These are phyloP conservation scores for Senna tora DNA, from an alignment of 306 rosid genomes.

Conservation along the genomic window DNA sequence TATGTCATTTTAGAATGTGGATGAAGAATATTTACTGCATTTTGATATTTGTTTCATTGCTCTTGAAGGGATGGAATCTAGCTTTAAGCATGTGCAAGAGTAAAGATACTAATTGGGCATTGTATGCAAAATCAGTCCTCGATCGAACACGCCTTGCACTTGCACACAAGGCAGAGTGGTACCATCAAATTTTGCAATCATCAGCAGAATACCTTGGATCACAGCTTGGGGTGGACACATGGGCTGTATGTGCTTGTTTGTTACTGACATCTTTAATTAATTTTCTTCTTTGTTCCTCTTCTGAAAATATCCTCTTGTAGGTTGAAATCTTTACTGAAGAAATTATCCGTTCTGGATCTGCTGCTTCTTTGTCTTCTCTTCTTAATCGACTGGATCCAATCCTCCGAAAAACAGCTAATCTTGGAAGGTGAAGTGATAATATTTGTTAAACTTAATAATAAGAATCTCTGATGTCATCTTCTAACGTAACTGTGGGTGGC, in stretches of 20 bases:
- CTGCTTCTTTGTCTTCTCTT: constrained; percentile 90
- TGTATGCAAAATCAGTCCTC: constrained; percentile 89
- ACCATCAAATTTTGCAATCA: constrained; percentile 82
- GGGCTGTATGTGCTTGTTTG: constrained; percentile 73
- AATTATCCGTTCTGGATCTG: constrained; percentile 97
- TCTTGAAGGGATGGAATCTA: constrained; percentile 85
- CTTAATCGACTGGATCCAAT: constrained; percentile 91
- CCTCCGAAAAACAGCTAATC: constrained; percentile 87
- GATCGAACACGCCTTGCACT: constrained; percentile 98
- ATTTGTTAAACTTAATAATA: constrained; percentile 27
- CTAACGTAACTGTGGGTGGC: constrained; percentile 43
- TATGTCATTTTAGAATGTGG: constrained; percentile 16
- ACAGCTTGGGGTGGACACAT: constrained; percentile 79
- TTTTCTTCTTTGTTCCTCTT: constrained; percentile 36
- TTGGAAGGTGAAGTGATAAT: constrained; percentile 74
- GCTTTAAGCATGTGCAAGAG: constrained; percentile 69
- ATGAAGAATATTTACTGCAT: constrained; percentile 22
- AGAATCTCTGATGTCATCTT: constrained; percentile 37
- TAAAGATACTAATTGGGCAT: constrained; percentile 74
- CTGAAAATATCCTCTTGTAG: constrained; percentile 60
- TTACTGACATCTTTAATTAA: constrained; percentile 4
- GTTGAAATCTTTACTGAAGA: constrained; percentile 97
- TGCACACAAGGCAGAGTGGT: constrained; percentile 81
- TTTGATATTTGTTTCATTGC: constrained; percentile 37
- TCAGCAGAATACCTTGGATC: constrained; percentile 97